Evolutionary conservation across 75 land plant genomes (phyloP).

Genomic region (Pinus albicaulis): DNA sequence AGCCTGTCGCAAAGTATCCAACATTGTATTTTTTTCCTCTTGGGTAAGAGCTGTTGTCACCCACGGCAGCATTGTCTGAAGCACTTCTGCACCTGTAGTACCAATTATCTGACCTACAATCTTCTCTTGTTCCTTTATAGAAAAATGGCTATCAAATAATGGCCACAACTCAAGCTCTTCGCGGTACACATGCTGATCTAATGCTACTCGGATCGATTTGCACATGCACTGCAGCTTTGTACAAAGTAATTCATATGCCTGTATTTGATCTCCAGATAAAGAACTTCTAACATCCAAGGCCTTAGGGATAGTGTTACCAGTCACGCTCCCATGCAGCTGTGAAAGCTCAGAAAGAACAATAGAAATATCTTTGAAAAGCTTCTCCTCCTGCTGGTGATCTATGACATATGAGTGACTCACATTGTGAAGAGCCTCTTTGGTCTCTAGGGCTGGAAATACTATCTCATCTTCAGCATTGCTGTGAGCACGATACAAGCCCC

Average conservation of each 20-base stretch:
- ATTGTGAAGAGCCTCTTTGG: conserved; percentile 63
- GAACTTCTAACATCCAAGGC: neutral
- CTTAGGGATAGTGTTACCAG: neutral
- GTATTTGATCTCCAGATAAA: neutral
- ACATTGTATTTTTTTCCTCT: conserved; percentile 55
- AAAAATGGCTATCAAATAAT: conserved; percentile 53
- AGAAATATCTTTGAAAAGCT: conserved; percentile 48
- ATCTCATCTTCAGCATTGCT: conserved; percentile 80
- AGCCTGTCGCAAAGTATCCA: conserved; percentile 57
- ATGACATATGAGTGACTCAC: conserved; percentile 66
- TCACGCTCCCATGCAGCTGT: conserved; percentile 8
- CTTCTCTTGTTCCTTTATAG: conserved; percentile 69
- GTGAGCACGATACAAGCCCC: conserved; percentile 58
- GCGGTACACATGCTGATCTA: conserved; percentile 58
- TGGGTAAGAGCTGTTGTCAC: conserved; percentile 60
- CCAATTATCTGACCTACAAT: conserved; percentile 66
- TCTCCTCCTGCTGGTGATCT: conserved; percentile 70
- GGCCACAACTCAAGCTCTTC: conserved; percentile 84
- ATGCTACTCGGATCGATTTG: conserved; percentile 40
- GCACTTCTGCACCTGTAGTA: conserved; percentile 70
- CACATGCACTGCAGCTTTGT: conserved; percentile 66
- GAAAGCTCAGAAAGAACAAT: conserved; percentile 28
- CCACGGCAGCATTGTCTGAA: conserved; percentile 86
- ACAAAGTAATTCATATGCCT: conserved; percentile 25
- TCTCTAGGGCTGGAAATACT: conserved; percentile 80